Evolutionary conservation across 148 eudicot genomes (phyloP).

Genomic region (Rhododendron mucronatum): DNA sequence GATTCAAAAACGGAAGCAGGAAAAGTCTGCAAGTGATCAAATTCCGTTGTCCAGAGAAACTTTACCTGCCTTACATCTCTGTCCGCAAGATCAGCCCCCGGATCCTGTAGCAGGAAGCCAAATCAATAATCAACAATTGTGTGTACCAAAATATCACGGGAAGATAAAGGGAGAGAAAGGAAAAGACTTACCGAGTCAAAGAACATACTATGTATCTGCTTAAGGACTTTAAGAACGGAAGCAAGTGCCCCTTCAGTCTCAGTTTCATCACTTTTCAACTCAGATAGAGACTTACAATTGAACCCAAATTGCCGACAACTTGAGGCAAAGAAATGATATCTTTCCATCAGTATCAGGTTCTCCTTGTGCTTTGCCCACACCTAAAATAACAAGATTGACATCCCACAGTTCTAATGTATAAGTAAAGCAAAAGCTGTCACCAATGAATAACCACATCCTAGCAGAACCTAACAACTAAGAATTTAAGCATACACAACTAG

Average conservation of each 20-base stretch:
- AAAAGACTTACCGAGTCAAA: conserved; percentile 56
- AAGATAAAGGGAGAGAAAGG: conserved; percentile 4
- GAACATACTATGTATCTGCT: conserved; percentile 56
- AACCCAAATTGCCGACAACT: conserved; percentile 72
- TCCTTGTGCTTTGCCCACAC: conserved; percentile 88
- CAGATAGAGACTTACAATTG: conserved; percentile 57
- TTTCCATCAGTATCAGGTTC: conserved; percentile 84
- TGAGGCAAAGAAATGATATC: conserved; percentile 85
- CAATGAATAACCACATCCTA: neutral
- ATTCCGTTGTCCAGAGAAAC: neutral
- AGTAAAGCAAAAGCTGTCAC: neutral
- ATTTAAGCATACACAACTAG: conserved; percentile 34
- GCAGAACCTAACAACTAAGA: conserved; percentile 17
- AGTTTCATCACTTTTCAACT: conserved; percentile 73
- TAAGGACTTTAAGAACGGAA: conserved; percentile 61
- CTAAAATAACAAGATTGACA: conserved; percentile 25
- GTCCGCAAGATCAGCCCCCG: conserved; percentile 33
- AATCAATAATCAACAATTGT: neutral
- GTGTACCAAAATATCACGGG: neutral
- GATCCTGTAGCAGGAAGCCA: conserved; percentile 31
- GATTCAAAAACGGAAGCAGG: neutral
- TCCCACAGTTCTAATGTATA: neutral
- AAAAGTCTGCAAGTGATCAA: neutral
- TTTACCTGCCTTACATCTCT: conserved; percentile 77
- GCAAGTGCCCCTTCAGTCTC: conserved; percentile 89